Base-by-base conservation (phyloP, 768 basidiomycete genomes). In the Strobilomyces confusus region DNA sequence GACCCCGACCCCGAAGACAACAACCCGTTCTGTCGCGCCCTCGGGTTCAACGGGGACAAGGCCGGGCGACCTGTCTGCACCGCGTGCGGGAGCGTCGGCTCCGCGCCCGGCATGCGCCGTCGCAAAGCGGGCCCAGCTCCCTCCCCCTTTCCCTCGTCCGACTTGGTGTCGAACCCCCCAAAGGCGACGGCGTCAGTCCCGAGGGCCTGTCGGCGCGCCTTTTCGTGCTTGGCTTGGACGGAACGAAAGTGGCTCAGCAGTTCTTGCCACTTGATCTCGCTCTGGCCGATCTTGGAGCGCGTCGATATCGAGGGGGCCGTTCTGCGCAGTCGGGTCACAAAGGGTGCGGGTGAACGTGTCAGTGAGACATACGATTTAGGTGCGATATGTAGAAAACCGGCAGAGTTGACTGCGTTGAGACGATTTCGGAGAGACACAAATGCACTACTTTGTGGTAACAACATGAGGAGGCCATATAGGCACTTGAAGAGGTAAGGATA, bases 191-290 rank as follows among this genome's bases (percentile, higher is more conserved):
- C 73, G 51, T 92, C 87, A 14, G 77, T 72, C n/a, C 87, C 88
- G 8, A 87, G 72, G 0, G 85, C 82, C 58, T 83, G 86, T 34
- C 95, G 77, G 26, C 94, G 82, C 5, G 93, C 83, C 66, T 94
- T 95, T 73, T 98, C 95, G 65, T 98, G 95, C 61, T 85, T 88
- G 32, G 80, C 77, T 70, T 99, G 97, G 1, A 97, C 84, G 0
- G 81, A 75, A 17, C 95, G 86, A 76, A 99, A 99, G 69, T 99
- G 97, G 5, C 80, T 78, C 11, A 98, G 80, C 0, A 99, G 79
- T 56, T 98, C 97, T 64, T 87, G 86, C 97, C 97, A 99, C 67
- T 97, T 98, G 67, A 99, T 97, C 49, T 97, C 93, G 40, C 91
- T 93, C 23, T 89, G 81, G 29, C 82, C 75, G 0, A 86, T 64